Evolutionary conservation across 2,329 filamentous ascomycete genomes (phyloP), one percentile per base, ranked within the genome.

Genomic region (Diaporthe eres): DNA sequence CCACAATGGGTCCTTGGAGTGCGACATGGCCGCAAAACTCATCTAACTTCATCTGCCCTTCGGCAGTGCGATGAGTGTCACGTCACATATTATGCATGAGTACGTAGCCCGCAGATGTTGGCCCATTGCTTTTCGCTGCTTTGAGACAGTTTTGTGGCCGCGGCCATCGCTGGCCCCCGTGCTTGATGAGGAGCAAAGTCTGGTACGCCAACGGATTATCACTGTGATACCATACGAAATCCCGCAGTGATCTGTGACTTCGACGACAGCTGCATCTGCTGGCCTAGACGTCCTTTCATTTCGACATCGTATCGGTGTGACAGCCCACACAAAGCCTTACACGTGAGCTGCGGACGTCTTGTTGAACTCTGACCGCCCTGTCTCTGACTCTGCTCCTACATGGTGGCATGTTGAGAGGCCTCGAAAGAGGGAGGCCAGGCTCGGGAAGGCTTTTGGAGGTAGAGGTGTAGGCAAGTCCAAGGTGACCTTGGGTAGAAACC

Each of bases 41-140:
- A 51, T 68, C 10, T 12, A 25, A 51, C 44, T 51, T 51, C 44
- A 53, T 68, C 19, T 68, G 2, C 63, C 22, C 31, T 22, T n/a
- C 28, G 47, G 63, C 28, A 68, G 22, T 68, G 65, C 42, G 65
- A 42, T 31, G 31, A 22, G 9, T 55, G 65, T n/a, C 65, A 70
- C 65, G 65, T 34, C 65, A 55, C 65, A 28, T 39, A 25, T 70
- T 42, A 28, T 37, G 47, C 63, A 68, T 39, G 10, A 53, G 31
- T 15, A 68, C 17, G 6, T 22, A 68, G 47, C 44, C 28, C 15
- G 19, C 19, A 25, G 22, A 12, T 9, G 44, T 13, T 19, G 44
- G 44, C 15, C 44, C 12, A 25, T 53, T 22, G 19, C 19, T 15
- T 19, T 31, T 17, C 22, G 19, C 47, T 51, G 28, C 63, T 7